phyloP scores from a whole-genome alignment of 2,329 filamentous ascomycete genomes.

The Neodidymelliopsis sp. region DNA sequence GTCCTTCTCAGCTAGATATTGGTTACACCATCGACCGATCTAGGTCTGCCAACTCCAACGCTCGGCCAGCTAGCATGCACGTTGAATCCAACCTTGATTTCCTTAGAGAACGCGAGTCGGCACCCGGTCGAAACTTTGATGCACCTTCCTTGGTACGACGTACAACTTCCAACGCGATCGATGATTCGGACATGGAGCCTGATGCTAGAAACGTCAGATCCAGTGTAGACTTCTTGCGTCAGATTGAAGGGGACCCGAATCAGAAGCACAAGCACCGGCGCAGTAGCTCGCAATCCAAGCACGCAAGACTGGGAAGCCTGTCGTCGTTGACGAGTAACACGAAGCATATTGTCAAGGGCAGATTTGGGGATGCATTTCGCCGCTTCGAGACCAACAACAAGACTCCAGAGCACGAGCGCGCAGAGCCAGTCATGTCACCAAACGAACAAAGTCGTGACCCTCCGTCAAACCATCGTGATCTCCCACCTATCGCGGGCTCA shows the following conservation, averaged over 20 bases:
- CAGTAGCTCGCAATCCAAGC: slow-evolving; percentile 65
- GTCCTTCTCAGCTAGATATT: slow-evolving; percentile 69
- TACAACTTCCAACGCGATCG: slow-evolving; percentile 39
- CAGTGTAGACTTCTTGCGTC: slow-evolving; percentile 82
- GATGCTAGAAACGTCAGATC: slow-evolving; percentile 75
- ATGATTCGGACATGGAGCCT: slow-evolving; percentile 52
- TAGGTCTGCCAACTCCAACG: slow-evolving; percentile 70
- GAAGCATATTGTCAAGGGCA: slow-evolving; percentile 84
- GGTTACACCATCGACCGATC: slow-evolving; percentile 65
- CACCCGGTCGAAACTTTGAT: slow-evolving; percentile 49
- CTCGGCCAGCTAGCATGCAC: slow-evolving; percentile 82
- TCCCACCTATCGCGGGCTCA: slow-evolving; percentile 76
- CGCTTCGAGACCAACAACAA: slow-evolving; percentile 73
- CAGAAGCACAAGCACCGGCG: slow-evolving; percentile 62
- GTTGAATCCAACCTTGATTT: slow-evolving; percentile 84
- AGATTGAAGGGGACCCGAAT: slow-evolving; percentile 69
- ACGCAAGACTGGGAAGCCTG: slow-evolving; percentile 76
- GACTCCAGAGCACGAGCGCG: slow-evolving; percentile 36
- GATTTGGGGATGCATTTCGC: slow-evolving; percentile 93
- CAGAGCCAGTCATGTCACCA: slow-evolving; percentile 37
- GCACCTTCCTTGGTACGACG: slow-evolving; percentile 39
- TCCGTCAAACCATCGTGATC: slow-evolving; percentile 24
- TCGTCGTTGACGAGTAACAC: slow-evolving; percentile 73
- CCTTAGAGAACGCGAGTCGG: slow-evolving; percentile 76
- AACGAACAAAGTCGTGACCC: slow-evolving; percentile 34